Conservation (phyloP, 441 rosid genomes). For the Dalechampia spathulata region DNA sequence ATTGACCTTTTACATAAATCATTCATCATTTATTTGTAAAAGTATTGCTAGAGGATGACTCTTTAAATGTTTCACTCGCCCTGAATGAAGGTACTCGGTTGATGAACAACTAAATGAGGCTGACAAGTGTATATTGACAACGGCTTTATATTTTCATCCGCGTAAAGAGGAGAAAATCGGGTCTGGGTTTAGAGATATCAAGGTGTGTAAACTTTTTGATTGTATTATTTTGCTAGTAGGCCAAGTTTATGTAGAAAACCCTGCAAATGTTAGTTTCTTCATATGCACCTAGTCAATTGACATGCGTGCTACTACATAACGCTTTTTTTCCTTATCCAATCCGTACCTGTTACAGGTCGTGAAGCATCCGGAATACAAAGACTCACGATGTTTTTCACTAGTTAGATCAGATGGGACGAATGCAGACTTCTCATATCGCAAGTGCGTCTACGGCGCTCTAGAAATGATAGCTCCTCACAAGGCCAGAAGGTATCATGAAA, state of each 20-base stretch:
- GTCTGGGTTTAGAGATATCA: slow-evolving; percentile 51
- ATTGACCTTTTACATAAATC: not conserved
- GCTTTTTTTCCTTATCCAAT: too few relatives aligned
- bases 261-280: too few relatives aligned
- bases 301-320: too few relatives aligned
- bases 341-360: slow-evolving; percentile 43
- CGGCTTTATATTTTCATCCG: slow-evolving; percentile 76
- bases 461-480: slow-evolving; percentile 60
- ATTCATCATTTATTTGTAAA: not conserved
- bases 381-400: slow-evolving; percentile 62
- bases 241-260: too few relatives aligned
- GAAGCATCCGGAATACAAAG: slow-evolving; percentile 42
- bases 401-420: slow-evolving; percentile 60
- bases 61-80: slow-evolving; percentile 7
- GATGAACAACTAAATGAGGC: slow-evolving; percentile 45
- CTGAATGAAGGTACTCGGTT: slow-evolving; percentile 48
- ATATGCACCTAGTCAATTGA: too few relatives aligned
- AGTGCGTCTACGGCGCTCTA: slow-evolving; percentile 70
- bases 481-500: slow-evolving; percentile 42
- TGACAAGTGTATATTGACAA: slow-evolving; percentile 43
- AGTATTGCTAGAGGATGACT: not conserved
- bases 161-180: slow-evolving; percentile 73
- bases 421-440: slow-evolving; percentile 84
- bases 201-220: slow-evolving; percentile 49
- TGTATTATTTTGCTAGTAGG: too few relatives aligned